Conservation (phyloP, 2,329 filamentous ascomycete genomes). For the Alternaria angustiovoidea region DNA sequence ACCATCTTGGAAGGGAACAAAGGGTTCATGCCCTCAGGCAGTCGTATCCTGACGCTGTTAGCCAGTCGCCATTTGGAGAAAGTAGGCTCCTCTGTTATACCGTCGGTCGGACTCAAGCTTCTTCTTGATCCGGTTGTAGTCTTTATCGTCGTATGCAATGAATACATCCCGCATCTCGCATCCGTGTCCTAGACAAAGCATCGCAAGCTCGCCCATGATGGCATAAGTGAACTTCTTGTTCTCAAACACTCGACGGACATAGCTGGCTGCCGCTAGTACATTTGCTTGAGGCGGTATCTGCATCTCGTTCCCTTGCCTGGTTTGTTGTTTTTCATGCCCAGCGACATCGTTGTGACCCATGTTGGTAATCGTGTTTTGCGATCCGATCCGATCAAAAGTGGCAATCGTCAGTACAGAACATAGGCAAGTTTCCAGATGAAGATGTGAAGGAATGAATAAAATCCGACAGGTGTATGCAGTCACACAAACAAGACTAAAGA, state of each 20-base stretch:
- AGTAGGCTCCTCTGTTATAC: slow-evolving; percentile 20
- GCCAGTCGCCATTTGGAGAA: neutral
- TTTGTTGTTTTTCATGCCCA: slow-evolving; percentile 33
- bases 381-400: neutral
- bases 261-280: slow-evolving; percentile 38
- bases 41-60: slow-evolving; percentile 34
- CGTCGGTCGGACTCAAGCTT: slow-evolving; percentile 41
- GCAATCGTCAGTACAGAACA: neutral
- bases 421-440: neutral
- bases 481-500: neutral
- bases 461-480: neutral
- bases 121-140: slow-evolving; percentile 37
- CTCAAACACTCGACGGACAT: slow-evolving; percentile 41
- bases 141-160: slow-evolving; percentile 45
- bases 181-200: slow-evolving; percentile 43
- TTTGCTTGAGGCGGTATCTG: slow-evolving; percentile 36
- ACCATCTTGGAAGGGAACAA: slow-evolving; percentile 42
- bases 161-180: slow-evolving; percentile 44
- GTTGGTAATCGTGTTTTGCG: slow-evolving; percentile 28
- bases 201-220: slow-evolving; percentile 40
- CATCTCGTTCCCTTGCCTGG: slow-evolving; percentile 23
- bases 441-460: neutral
- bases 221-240: slow-evolving; percentile 44
- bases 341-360: slow-evolving; percentile 36
- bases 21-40: slow-evolving; percentile 42